Percentiles rank a stretch among this genome's conserved stretches.
Evolutionary conservation across 1,139 yeast genomes (phyloP).

Genomic region (Citeromyces hawaiiensis): DNA sequence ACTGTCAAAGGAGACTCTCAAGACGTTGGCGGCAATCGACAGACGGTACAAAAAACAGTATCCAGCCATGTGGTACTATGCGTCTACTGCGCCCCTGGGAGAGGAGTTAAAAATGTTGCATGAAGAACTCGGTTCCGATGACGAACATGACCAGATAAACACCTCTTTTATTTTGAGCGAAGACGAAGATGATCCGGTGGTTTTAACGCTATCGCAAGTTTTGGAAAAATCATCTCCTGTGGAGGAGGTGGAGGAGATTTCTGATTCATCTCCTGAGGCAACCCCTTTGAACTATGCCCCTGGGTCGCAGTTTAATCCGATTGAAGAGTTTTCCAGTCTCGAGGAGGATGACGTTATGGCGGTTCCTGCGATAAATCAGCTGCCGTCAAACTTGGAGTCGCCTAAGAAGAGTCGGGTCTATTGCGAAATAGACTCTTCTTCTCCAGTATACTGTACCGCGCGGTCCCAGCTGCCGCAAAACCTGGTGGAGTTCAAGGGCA

Average conservation of each 20-base stretch:
- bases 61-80: constrained; percentile 1
- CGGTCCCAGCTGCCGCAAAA: not conserved
- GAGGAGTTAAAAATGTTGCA: not conserved
- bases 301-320: not conserved
- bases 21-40: not conserved
- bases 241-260: not conserved
- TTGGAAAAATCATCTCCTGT: not conserved
- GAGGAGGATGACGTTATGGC: not conserved
- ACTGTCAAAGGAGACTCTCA: not conserved
- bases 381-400: not conserved
- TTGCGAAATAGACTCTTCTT: not conserved
- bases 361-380: not conserved
- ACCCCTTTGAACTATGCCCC: not conserved
- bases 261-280: constrained; percentile 1
- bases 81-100: not conserved
- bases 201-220: not conserved
- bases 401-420: not conserved
- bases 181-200: not conserved
- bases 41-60: not conserved
- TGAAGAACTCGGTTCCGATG: not conserved
- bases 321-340: not conserved
- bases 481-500: not conserved
- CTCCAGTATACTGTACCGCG: not conserved
- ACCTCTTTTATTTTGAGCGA: not conserved
- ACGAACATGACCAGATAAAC: not conserved